A percentile compares a stretch with the other conserved stretches of the same genome.
phyloP scores from a whole-genome alignment of 164 flowering plant genomes.

The Liriodendron chinense region DNA sequence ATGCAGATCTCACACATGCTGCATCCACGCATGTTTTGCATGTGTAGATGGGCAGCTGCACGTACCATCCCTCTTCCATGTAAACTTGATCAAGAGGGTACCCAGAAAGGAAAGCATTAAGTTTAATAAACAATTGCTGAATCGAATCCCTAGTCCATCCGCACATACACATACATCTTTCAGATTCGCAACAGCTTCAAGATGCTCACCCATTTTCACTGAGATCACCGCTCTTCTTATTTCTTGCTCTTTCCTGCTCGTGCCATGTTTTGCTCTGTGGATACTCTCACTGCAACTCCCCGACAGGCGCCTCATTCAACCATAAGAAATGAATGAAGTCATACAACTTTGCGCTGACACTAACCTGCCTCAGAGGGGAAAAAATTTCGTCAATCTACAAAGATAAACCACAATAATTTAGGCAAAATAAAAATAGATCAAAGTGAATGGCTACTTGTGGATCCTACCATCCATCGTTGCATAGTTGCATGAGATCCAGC shows the following conservation, averaged over 20 bases:
- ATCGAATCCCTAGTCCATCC: too few relatives aligned
- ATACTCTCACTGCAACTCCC: constrained; percentile 72
- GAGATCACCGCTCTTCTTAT: constrained; percentile 23
- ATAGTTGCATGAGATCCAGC: neutral
- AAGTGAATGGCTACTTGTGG: neutral
- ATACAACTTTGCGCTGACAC: constrained; percentile 90
- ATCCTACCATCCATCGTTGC: neutral
- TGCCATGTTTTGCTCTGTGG: neutral
- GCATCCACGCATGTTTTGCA: too few relatives aligned
- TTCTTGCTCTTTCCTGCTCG: neutral
- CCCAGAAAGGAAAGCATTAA: too few relatives aligned
- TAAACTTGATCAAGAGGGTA: too few relatives aligned
- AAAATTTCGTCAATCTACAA: neutral
- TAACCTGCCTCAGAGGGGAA: constrained; percentile 54
- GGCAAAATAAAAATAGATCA: neutral
- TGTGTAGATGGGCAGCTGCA: too few relatives aligned
- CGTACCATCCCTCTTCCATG: too few relatives aligned
- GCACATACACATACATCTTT: neutral
- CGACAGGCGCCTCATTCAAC: constrained; percentile 99
- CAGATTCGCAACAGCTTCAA: constrained; percentile 1
- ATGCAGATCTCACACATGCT: too few relatives aligned
- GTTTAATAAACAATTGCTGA: too few relatives aligned
- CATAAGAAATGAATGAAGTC: constrained; percentile 97
- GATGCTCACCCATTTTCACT: constrained; percentile 17
- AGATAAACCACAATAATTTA: neutral